Evolutionary conservation across 805 yeast species (phyloP), one percentile per base, ranked within the genome.

Genomic region (Zygosaccharomyces kombuchaensis): DNA sequence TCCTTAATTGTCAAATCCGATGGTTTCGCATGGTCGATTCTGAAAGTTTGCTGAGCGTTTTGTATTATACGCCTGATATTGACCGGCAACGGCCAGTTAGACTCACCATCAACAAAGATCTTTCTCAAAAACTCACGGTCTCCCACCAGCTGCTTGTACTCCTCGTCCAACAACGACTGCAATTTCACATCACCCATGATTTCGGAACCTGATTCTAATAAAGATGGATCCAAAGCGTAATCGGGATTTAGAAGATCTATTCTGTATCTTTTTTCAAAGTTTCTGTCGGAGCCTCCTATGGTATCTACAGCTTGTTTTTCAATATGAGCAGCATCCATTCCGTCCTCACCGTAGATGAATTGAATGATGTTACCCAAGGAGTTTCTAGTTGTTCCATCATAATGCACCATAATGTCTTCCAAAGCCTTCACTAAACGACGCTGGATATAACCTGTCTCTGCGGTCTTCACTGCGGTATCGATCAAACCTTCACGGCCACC

Each of bases 401-500:
- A 93, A 65, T 91, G 96, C 36, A 90, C 97, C 95, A 89, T 89
- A 55, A 90, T 88, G 72, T 90, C 98, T 65, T 90, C 98, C 69
- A 90, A 73, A 23, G 98, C 98, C 68, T 91, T 91, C 37, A 91
- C 95, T 67, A 91, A 74, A 78, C 98, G 91, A 76, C 98, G 91
- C 72, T 91, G 98, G 63, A 91, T 90, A 68, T 91, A 91, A 72
- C 98, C 98, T 22, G 98, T 90, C 71, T 91, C 98, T 2, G 99
- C 98, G 34, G 99, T 93, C 69, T 93, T 93, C 40, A 93, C 99
- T 12, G 99, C 99, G 45, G 99, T 93, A 77, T 93, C 99, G 66
- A 93, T 95, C 65, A 93, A 76, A 76, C 99, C 99, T 74, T 93
- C 99, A 78, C 99, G 88, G 75, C 99, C 99, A 63, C 99, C 98